Base-by-base conservation (phyloP, 345 rosid genomes). In the Anacardium occidentale region DNA sequence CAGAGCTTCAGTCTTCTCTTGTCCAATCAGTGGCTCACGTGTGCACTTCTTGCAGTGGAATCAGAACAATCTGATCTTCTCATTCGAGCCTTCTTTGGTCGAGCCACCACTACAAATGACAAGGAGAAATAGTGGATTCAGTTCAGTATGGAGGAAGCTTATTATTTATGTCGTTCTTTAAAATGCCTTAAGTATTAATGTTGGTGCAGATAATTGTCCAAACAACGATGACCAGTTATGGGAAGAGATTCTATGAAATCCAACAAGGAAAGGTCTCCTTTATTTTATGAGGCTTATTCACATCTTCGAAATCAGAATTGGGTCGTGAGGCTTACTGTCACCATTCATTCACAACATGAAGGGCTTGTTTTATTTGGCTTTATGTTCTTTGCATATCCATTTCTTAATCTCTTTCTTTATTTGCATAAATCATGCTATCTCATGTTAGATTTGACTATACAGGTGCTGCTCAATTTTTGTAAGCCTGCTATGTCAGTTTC, bases 311-410 rank as follows among this genome's bases (percentile, higher is more conserved):
- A 17, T 2, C 90, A 84, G 73, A 92, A 89, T 76, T 90, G 97
- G 98, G 88, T 92, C 58, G 80, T 92, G 66, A 83, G 91, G 76
- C 89, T 1, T 92, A 95, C 71, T 84, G 83, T n/a, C 97, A 94
- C 68, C 95, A 89, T 74, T 60, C 98, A 92, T 81, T 87, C 98
- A 21, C 93, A 92, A 54, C 92, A 83, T 75, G 90, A 92, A 0
- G 92, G 90, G 58, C 74, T 90, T 63, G 82, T 85, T n/a, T n/a
- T n/a, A 11, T 51, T 5, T 29, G 70, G 40, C 18, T 24, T 50
- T 15, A 45, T 25, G 3, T 6, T 22, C 50, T 55, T 1, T 7
- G 21, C 34, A 21, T 55, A 21, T 37, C 40, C 45, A 8, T 67
- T 52, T 67, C 62, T 44, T 56, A 7, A 44, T 57, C 20, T 42